phyloP scores from a whole-genome alignment of 1,139 yeast species.

The Trichomonascaceae sp. region DNA sequence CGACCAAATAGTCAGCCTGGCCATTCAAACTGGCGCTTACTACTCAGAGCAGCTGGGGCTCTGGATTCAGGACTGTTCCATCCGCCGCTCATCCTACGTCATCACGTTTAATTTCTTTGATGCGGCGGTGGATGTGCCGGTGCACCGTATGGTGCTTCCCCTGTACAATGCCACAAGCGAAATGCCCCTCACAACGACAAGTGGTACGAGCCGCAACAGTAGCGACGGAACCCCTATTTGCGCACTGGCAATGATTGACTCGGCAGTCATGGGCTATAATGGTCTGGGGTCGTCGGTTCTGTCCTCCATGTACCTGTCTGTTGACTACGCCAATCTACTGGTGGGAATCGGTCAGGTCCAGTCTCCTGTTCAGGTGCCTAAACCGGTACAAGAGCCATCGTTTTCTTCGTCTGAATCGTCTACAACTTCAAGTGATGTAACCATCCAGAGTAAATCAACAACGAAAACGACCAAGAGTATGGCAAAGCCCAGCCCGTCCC shows the following conservation, averaged over 20 bases:
- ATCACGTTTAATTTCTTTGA: slow-evolving; percentile 44
- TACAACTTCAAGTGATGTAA: background rate
- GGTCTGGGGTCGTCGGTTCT: slow-evolving; percentile 53
- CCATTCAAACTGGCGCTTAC: slow-evolving; percentile 62
- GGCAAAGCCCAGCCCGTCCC: too few relatives aligned
- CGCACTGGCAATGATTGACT: slow-evolving; percentile 41
- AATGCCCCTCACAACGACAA: slow-evolving; percentile 23
- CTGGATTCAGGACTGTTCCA: slow-evolving; percentile 59
- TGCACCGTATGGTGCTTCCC: slow-evolving; percentile 36
- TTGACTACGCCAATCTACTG: slow-evolving; percentile 46
- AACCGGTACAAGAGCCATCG: slow-evolving; percentile 11
- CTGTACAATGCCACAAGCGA: slow-evolving; percentile 23
- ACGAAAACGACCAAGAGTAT: background rate
- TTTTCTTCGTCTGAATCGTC: background rate
- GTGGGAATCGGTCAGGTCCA: slow-evolving; percentile 36
- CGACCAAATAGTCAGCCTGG: slow-evolving; percentile 46
- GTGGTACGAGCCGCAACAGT: slow-evolving; percentile 25
- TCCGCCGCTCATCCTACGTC: slow-evolving; percentile 38
- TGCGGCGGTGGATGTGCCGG: slow-evolving; percentile 39
- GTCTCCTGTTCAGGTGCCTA: too few relatives aligned
- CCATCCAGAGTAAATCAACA: background rate
- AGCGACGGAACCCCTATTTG: slow-evolving; percentile 49
- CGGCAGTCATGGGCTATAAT: slow-evolving; percentile 37
- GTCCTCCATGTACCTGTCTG: slow-evolving; percentile 44
- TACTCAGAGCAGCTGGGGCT: slow-evolving; percentile 36